Evolutionary conservation across 129 eudicot genomes (phyloP).

Genomic region (Flaveria bidentis): DNA sequence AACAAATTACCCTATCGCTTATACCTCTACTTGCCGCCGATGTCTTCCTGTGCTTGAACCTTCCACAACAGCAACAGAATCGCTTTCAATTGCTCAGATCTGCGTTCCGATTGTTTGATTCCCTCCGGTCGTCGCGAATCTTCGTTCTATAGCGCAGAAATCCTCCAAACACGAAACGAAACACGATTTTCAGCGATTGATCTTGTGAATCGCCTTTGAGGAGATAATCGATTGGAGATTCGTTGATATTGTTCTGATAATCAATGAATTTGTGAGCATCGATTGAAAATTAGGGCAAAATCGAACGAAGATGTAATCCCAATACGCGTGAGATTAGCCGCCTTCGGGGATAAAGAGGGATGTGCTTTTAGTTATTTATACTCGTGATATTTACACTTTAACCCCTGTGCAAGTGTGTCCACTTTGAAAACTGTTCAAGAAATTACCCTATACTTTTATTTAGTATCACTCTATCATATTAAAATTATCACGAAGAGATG

Average conservation of each 20-base stretch:
- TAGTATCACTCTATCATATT: too few species aligned
- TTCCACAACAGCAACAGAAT: conserved; percentile 24
- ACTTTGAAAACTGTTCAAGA: not conserved
- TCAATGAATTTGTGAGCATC: not conserved
- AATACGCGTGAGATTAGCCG: conserved; percentile 22
- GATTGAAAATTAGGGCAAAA: conserved; percentile 35
- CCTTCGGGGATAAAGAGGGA: conserved; percentile 26
- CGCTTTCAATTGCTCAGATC: conserved; percentile 36
- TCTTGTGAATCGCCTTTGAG: conserved; percentile 1
- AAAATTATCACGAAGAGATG: too few species aligned
- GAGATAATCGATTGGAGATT: conserved; percentile 21
- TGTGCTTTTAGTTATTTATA: not conserved
- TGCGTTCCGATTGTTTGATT: conserved; percentile 13
- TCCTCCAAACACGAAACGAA: conserved; percentile 17
- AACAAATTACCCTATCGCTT: not conserved
- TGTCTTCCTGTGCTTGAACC: conserved; percentile 37
- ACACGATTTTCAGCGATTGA: conserved; percentile 7
- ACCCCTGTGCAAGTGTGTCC: not conserved
- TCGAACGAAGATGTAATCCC: conserved; percentile 20
- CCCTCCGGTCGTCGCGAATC: conserved; percentile 23
- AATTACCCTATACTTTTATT: too few species aligned
- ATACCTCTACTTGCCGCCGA: conserved; percentile 28
- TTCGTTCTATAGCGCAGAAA: conserved; percentile 2
- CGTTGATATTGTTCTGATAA: not conserved
- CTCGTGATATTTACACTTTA: conserved; percentile 6